Evolutionary conservation across 352 stramenopile genomes (phyloP).

Genomic region (Phytophthora vignae): DNA sequence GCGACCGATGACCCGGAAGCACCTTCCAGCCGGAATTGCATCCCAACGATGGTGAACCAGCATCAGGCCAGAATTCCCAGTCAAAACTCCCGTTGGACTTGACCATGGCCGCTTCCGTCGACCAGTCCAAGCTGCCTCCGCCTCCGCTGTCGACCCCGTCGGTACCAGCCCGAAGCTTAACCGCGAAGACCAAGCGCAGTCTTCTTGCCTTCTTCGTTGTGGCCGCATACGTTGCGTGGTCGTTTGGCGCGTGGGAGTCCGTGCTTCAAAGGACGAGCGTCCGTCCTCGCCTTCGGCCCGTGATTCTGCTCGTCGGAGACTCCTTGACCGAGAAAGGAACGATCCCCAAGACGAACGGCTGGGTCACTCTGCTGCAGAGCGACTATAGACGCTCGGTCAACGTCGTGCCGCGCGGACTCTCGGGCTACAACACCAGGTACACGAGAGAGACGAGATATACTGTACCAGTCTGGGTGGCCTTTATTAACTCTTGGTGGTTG

Average conservation of each 20-base stretch:
- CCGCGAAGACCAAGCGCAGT: constrained; percentile 15
- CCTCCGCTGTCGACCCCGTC: not conserved
- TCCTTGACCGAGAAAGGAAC: constrained; percentile 67
- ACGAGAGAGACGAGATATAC: not conserved
- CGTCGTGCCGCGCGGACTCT: constrained; percentile 64
- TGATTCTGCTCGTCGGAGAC: constrained; percentile 66
- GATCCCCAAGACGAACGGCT: constrained; percentile 44
- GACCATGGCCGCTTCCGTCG: constrained; percentile 4
- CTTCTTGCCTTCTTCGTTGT: constrained; percentile 7
- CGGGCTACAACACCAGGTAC: constrained; percentile 60
- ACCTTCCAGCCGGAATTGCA: not conserved
- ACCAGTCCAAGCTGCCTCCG: constrained; percentile 1
- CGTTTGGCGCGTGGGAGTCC: constrained; percentile 24
- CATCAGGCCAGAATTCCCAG: constrained; percentile 8
- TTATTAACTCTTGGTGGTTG: not conserved
- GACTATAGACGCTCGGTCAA: constrained; percentile 62
- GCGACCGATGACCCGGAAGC: not conserved
- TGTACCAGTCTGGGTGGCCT: not conserved
- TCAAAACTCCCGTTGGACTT: not conserved
- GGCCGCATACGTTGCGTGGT: constrained; percentile 30
- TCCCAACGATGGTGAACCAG: constrained; percentile 22
- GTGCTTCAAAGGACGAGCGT: constrained; percentile 20
- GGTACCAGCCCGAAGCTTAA: not conserved
- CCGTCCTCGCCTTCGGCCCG: constrained; percentile 27
- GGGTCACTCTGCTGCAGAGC: constrained; percentile 50